phyloP scores from a whole-genome alignment of 202 grass and related monocot species.

The Panicum virgatum region DNA sequence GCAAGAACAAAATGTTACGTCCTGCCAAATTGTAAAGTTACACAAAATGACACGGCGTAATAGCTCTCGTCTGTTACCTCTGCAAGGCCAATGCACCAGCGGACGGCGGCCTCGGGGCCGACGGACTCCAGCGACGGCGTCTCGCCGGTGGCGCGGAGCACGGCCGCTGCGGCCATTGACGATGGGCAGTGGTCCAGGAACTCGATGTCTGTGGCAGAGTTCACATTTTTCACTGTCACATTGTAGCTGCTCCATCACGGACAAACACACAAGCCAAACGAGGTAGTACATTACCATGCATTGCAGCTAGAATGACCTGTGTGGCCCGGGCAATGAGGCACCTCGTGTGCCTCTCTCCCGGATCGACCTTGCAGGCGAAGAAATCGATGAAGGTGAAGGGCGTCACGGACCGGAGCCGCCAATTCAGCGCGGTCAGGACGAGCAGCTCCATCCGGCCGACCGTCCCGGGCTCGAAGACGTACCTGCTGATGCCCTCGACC shows the following conservation, averaged over 20 bases:
- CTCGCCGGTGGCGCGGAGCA: constrained; percentile 71
- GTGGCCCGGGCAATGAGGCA: constrained; percentile 61
- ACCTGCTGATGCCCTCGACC: constrained; percentile 57
- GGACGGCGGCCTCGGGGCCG: constrained; percentile 52
- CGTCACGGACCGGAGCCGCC: constrained; percentile 77
- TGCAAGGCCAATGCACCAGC: constrained; percentile 87
- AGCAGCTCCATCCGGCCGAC: constrained; percentile 84
- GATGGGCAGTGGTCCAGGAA: constrained; percentile 80
- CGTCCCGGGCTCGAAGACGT: constrained; percentile 69
- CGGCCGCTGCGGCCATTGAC: constrained; percentile 78
- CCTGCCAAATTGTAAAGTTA: constrained; percentile 1
- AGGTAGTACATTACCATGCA: constrained; percentile 58
- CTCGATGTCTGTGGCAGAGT: constrained; percentile 56
- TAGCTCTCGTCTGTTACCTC: constrained; percentile 48
- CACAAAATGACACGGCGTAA: neutral
- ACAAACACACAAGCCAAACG: neutral
- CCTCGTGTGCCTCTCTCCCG: constrained; percentile 53
- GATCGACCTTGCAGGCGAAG: constrained; percentile 81
- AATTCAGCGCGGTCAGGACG: constrained; percentile 69
- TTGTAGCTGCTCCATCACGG: neutral
- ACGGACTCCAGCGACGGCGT: constrained; percentile 47
- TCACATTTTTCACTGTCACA: constrained; percentile 23
- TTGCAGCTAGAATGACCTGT: constrained; percentile 63
- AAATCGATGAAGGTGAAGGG: constrained; percentile 87
- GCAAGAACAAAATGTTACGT: neutral